A percentile compares a stretch with the other conserved stretches of the same genome.
Conservation (phyloP, 164 flowering plant species). For the Saururus chinensis region DNA sequence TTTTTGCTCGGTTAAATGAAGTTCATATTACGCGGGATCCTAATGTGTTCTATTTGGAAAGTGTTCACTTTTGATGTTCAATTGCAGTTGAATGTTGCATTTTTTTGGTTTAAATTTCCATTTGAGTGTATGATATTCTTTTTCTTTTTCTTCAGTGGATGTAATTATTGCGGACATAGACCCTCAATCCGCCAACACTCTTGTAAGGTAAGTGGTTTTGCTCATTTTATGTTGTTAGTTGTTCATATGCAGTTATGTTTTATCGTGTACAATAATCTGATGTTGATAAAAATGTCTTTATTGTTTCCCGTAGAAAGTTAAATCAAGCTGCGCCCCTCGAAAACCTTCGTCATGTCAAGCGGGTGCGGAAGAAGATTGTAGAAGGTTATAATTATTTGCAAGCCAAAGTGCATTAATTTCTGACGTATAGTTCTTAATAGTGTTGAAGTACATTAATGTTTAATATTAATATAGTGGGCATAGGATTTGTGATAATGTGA, state of each 20-base stretch:
- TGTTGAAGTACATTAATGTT: neutral
- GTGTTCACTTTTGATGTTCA: neutral
- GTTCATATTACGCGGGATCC: neutral
- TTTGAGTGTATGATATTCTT: slow-evolving; percentile 1
- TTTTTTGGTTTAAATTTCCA: neutral
- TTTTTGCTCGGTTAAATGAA: too few relatives aligned
- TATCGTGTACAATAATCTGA: neutral
- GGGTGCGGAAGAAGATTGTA: slow-evolving; percentile 34
- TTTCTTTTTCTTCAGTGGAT: slow-evolving; percentile 26
- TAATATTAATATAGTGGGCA: too few relatives aligned
- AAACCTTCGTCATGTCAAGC: slow-evolving; percentile 74
- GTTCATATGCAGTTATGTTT: neutral
- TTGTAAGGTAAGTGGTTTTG: slow-evolving; percentile 41
- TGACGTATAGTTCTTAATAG: neutral
- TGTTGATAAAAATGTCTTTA: neutral
- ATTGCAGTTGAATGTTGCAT: too few relatives aligned
- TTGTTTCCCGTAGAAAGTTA: slow-evolving; percentile 33
- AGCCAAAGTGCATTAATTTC: too few relatives aligned
- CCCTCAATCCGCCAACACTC: slow-evolving; percentile 54
- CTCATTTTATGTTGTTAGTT: neutral
- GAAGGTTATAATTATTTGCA: slow-evolving; percentile 2
- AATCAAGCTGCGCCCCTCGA: slow-evolving; percentile 65
- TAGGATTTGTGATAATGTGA: too few relatives aligned
- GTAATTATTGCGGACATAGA: slow-evolving; percentile 56
- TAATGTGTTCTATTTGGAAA: neutral